Evolutionary conservation across 495 filamentous ascomycete genomes (phyloP).

Genomic region (Penicillium turbatum): DNA sequence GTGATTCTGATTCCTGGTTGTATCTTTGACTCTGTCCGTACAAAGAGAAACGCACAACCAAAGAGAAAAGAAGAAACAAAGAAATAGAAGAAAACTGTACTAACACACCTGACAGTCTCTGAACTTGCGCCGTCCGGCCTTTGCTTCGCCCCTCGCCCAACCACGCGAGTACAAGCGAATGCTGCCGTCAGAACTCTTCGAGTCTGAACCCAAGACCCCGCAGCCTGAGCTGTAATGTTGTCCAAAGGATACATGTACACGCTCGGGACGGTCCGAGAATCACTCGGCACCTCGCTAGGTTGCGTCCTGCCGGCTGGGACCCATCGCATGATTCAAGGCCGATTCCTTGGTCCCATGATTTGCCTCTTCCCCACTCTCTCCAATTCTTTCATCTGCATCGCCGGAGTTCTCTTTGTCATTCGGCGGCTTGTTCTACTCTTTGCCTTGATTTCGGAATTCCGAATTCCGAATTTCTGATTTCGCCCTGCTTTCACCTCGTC

Average conservation of each 20-base stretch:
- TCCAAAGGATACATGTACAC: not conserved
- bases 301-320: slow-evolving; percentile 27
- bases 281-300: not conserved
- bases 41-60: not conserved
- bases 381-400: slow-evolving; percentile 32
- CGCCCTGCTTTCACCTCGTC: slow-evolving; percentile 1
- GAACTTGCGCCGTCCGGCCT: slow-evolving; percentile 42
- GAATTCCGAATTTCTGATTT: slow-evolving; percentile 2
- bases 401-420: slow-evolving; percentile 31
- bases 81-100: not conserved
- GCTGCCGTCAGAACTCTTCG: slow-evolving; percentile 40
- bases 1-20: slow-evolving; percentile 12
- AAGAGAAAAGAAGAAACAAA: not conserved
- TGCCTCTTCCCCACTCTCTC: slow-evolving; percentile 2
- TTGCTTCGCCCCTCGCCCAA: slow-evolving; percentile 43
- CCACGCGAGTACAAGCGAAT: slow-evolving; percentile 41
- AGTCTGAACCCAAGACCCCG: slow-evolving; percentile 25
- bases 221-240: slow-evolving; percentile 21
- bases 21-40: not conserved
- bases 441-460: not conserved
- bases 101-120: slow-evolving; percentile 28
- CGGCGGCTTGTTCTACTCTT: slow-evolving; percentile 18
- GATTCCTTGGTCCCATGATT: slow-evolving; percentile 4
- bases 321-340: not conserved
- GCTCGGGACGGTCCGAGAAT: slow-evolving; percentile 11